Evolutionary conservation across 139 green algal species (phyloP).

Genomic region (Asterochloris sp.): DNA sequence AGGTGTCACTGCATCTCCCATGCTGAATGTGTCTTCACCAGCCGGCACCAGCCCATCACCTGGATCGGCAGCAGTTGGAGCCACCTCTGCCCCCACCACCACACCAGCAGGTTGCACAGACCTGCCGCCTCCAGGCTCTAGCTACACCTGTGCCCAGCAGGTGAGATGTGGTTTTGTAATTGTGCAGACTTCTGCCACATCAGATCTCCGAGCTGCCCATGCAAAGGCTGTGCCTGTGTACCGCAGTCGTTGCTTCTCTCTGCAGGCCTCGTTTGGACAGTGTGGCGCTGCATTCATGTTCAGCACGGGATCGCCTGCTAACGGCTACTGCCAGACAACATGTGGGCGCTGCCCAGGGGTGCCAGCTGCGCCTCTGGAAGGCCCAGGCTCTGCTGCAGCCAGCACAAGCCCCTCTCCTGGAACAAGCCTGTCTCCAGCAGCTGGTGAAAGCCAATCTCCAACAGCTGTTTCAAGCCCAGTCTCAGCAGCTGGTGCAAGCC

Average conservation of each 20-base stretch:
- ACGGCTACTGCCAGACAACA: constrained; percentile 1
- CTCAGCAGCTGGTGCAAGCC: neutral
- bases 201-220: too few species aligned
- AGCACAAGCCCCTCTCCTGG: neutral
- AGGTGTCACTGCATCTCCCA: neutral
- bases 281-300: constrained; percentile 10
- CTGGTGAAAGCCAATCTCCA: neutral
- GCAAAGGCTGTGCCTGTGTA: too few species aligned
- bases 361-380: neutral
- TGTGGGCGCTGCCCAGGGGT: constrained; percentile 1
- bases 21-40: neutral
- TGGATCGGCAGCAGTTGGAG: too few species aligned
- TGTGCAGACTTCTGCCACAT: too few species aligned
- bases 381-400: neutral
- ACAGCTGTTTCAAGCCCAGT: neutral
- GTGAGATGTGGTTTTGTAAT: neutral
- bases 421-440: neutral
- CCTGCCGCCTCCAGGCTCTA: too few species aligned
- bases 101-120: neutral
- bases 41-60: neutral
- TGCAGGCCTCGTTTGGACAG: neutral
- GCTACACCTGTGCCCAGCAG: neutral
- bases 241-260: neutral
- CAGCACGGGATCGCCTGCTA: neutral
- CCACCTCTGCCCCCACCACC: neutral